Evolutionary conservation across 1,284 basidiomycete species (phyloP), one percentile per base, ranked within the genome.

Genomic region (Bjerkandera adusta): DNA sequence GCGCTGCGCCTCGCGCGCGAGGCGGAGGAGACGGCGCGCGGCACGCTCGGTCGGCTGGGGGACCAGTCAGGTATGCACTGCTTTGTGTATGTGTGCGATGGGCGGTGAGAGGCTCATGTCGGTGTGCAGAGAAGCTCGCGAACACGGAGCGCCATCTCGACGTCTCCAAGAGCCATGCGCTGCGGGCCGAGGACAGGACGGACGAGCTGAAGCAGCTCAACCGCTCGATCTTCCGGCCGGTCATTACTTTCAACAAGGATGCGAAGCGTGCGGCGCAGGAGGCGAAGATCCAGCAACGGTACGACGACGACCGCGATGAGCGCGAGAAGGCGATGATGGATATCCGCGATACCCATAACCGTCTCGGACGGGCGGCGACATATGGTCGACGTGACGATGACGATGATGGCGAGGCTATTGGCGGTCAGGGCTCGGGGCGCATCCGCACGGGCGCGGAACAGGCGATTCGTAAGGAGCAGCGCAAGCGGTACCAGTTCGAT

Each of bases 131-230:
- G 68, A 88, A 85, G 63, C 79, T 99, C 52, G 96, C 92, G 41
- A 93, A 95, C 66, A 97, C 96, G 13, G 96, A 99, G 67, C 88
- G 93, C 51, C 90, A 98, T 68, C 79, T 99, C 48, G 97, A 99
- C 64, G 81, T 97, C 47, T 79, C 95, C 50, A 98, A 94, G 70
- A 89, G 90, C 11, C 87, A 97, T 68, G 89, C 92, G 21, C 72
- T 78, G 42, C 84, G 92, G 4, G 96, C 97, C 15, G 89, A 89
- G 54, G 97, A 99, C 72, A 93, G 85, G 67, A 92, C 95, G 5
- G 87, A 87, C 54, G 94, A 98, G 69, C 85, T 99, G 50, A 94
- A 92, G 65, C 79, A 93, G 62, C 83, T 99, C 51, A 97, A 97
- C 67, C 80, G 85, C 12, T 94, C 92, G 43, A 99, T 99, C 67